These are phyloP conservation scores for Ustilaginoidea virens DNA, from an alignment of 2,329 filamentous ascomycete genomes.

Conservation along the genomic window DNA sequence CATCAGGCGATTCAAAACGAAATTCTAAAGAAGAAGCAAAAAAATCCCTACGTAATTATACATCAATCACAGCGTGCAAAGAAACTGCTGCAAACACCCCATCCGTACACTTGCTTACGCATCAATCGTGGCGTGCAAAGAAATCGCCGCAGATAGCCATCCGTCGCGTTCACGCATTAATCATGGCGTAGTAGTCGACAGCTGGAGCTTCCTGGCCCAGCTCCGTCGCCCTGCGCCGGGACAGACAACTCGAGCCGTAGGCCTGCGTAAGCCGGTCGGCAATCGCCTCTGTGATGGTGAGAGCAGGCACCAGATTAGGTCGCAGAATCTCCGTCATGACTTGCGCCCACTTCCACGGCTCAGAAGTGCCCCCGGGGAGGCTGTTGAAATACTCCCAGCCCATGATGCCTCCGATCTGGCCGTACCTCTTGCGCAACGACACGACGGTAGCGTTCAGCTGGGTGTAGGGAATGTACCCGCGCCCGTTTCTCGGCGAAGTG, in stretches of 20 bases:
- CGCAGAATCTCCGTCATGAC: conserved; percentile 13
- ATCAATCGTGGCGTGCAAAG: too few species aligned
- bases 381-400: conserved; percentile 86
- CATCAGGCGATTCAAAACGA: too few species aligned
- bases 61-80: too few species aligned
- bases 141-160: too few species aligned
- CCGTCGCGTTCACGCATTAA: too few species aligned
- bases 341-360: conserved; percentile 64
- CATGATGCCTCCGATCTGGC: conserved; percentile 67
- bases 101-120: too few species aligned
- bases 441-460: conserved; percentile 26
- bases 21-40: too few species aligned
- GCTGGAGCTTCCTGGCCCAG: too few species aligned
- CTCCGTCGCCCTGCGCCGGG: too few species aligned
- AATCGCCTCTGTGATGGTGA: conserved; percentile 5
- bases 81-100: too few species aligned
- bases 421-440: conserved; percentile 32
- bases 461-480: conserved; percentile 26
- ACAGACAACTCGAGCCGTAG: conserved; percentile 2
- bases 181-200: conserved; percentile 18
- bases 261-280: conserved; percentile 5
- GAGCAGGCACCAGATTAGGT: conserved; percentile 5
- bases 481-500: conserved; percentile 57
- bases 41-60: too few species aligned
- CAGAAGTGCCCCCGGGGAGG: conserved; percentile 27